Evolutionary conservation across 2,329 filamentous ascomycete species (phyloP), one percentile per base, ranked within the genome.

Genomic region (Coniochaeta pulveracea): DNA sequence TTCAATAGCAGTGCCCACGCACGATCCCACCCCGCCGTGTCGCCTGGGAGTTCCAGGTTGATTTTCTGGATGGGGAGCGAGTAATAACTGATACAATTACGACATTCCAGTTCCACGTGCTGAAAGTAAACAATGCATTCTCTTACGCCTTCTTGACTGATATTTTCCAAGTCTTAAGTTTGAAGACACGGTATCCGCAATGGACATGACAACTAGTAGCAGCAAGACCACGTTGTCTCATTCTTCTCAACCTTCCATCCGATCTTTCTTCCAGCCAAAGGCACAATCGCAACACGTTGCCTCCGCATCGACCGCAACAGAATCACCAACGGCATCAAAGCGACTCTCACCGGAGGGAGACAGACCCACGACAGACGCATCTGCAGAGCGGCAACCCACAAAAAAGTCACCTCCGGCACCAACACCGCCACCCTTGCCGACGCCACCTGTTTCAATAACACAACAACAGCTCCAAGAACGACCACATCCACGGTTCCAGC

Each of bases 221-320:
- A n/a, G n/a, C n/a, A n/a, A n/a, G n/a, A n/a, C n/a, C n/a, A n/a
- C n/a, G n/a, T n/a, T n/a, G n/a, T n/a, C n/a, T n/a, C n/a, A n/a
- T n/a, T n/a, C n/a, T n/a, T n/a, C n/a, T n/a, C 69, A 76, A 47
- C 54, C 65, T 24, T 76, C 73, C 28, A 78, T 80, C 45, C 69
- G 66, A 34, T 76, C 70, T 34, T 80, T 79, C 57, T 78, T 80
- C 51, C 60, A 63, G 40, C 63, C 65, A 30, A 57, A 55, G 42
- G n/a, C n/a, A n/a, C 48, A 60, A 35, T 61, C 63, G 26, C 56
- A 58, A 36, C 66, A 68, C 43, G 49, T 60, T 44, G 40, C 56
- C 37, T 57, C 60, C 39, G 58, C 57, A 34, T 45, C 51, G 32
- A 34, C 16, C 49, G 54, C 26, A 31, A n/a, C 28, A 19, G 22